phyloP scores from a whole-genome alignment of 2,329 filamentous ascomycete genomes.

The Lachnellula cervina region DNA sequence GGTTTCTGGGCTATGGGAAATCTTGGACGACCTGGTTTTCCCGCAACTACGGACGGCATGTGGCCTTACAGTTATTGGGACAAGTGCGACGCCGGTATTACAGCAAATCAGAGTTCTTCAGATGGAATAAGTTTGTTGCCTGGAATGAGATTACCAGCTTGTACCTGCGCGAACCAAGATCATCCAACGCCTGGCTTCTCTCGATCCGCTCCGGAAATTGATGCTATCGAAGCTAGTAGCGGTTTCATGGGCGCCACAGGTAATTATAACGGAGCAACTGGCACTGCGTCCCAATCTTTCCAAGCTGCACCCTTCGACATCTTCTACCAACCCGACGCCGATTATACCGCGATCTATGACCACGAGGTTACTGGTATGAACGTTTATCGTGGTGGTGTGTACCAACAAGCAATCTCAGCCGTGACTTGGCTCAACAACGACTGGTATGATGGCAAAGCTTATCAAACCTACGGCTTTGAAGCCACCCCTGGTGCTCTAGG shows the following conservation, averaged over 20 bases:
- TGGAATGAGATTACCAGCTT: conserved; percentile 65
- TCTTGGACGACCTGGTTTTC: conserved; percentile 63
- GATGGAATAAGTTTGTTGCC: conserved; percentile 64
- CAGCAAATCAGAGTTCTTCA: conserved; percentile 63
- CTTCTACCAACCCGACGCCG: conserved; percentile 62
- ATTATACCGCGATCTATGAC: conserved; percentile 63
- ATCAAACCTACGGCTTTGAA: conserved; percentile 60
- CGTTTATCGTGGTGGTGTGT: conserved; percentile 54
- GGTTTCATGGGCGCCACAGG: conserved; percentile 34
- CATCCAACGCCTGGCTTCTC: conserved; percentile 62
- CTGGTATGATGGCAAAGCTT: conserved; percentile 61
- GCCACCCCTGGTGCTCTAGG: conserved; percentile 56
- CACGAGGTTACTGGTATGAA: conserved; percentile 52
- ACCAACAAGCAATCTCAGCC: conserved; percentile 59
- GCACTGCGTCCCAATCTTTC: conserved; percentile 60
- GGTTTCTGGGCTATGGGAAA: conserved; percentile 76
- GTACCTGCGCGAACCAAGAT: conserved; percentile 58
- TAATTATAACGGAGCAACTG: conserved; percentile 47
- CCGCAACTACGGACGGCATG: conserved; percentile 64
- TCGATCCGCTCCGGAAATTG: conserved; percentile 65
- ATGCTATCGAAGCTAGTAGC: conserved; percentile 64
- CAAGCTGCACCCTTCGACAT: conserved; percentile 67
- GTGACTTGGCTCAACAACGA: conserved; percentile 58
- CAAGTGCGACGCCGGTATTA: conserved; percentile 65
- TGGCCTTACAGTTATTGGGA: conserved; percentile 72